Conservation (phyloP, 192 early-diverging fungal species). For the Phycomyces nitens region DNA sequence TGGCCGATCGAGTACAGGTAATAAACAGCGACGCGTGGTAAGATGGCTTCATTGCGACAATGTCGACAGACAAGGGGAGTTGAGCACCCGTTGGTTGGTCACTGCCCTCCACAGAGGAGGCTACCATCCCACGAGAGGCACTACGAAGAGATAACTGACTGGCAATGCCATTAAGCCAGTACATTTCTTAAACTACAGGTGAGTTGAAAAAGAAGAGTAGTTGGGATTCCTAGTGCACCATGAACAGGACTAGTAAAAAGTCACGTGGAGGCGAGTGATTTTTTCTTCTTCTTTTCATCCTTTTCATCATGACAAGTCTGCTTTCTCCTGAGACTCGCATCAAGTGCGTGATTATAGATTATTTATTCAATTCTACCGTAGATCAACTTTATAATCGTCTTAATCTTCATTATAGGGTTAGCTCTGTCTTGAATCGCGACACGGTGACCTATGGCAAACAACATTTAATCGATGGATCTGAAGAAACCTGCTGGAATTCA, state of each 20-base stretch:
- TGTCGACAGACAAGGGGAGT: constrained; percentile 34
- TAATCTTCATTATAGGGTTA: constrained; percentile 59
- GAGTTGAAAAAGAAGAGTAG: neutral
- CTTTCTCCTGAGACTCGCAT: constrained; percentile 9
- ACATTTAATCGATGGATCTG: constrained; percentile 68
- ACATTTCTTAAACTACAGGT: constrained; percentile 21
- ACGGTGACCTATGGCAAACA: constrained; percentile 74
- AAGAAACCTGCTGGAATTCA: constrained; percentile 95
- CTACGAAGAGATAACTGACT: constrained; percentile 23
- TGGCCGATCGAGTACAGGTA: constrained; percentile 54
- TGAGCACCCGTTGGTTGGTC: constrained; percentile 12
- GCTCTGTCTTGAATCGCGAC: constrained; percentile 85
- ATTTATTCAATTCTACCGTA: no score
- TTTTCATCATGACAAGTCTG: constrained; percentile 5
- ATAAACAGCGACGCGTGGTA: constrained; percentile 56
- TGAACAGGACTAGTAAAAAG: neutral
- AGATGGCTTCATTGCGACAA: constrained; percentile 44
- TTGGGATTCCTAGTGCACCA: neutral
- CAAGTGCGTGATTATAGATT: constrained; percentile 4
- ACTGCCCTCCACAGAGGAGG: constrained; percentile 28
- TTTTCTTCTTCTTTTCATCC: neutral
- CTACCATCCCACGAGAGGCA: constrained; percentile 13
- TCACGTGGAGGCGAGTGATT: neutral
- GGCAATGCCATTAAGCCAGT: constrained; percentile 36
- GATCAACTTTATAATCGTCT: neutral